phyloP scores from a whole-genome alignment of 495 filamentous ascomycete species.

The Trichoderma virens region DNA sequence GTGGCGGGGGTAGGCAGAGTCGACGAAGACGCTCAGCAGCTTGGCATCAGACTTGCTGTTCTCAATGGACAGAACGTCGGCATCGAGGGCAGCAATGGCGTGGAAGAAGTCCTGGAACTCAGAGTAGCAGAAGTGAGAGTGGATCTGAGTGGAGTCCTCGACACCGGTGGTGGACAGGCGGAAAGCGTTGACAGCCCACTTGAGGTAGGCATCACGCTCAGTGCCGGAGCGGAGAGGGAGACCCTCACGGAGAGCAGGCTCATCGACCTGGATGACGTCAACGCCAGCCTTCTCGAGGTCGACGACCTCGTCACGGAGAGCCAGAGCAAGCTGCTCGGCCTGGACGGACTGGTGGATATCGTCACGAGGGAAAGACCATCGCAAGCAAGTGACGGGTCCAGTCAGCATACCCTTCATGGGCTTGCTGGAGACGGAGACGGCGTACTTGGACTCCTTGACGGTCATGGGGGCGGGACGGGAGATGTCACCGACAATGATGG shows the following conservation, averaged over 20 bases:
- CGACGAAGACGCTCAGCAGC: conserved; percentile 95
- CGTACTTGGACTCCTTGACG: conserved; percentile 99
- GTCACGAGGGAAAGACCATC: conserved; percentile 99
- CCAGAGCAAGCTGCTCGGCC: conserved; percentile 96
- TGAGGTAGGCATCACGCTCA: conserved; percentile 90
- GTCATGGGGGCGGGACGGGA: conserved; percentile 95
- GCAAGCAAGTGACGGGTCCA: conserved; percentile 94
- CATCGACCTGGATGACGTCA: conserved; percentile 96
- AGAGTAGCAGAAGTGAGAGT: conserved; percentile 99
- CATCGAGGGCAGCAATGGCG: conserved; percentile 94
- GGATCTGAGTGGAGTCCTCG: conserved; percentile 90
- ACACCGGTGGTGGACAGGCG: conserved; percentile 87
- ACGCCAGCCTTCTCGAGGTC: conserved; percentile 95
- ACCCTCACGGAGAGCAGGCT: conserved; percentile 98
- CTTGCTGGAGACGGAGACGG: conserved; percentile 90
- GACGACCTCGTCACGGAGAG: conserved; percentile 95
- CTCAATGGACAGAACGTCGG: conserved; percentile 97
- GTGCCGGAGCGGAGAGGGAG: conserved; percentile 85
- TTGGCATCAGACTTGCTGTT: conserved; percentile 99
- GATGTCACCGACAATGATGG: conserved; percentile 97
- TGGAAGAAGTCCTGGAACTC: conserved; percentile 99
- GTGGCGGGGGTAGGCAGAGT: conserved; percentile 91
- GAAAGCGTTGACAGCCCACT: conserved; percentile 97
- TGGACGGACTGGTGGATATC: conserved; percentile 98
- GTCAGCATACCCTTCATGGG: conserved; percentile 99